Evolutionary conservation across 495 filamentous ascomycete species (phyloP), one percentile per base, ranked within the genome.

Genomic region (Aspergillus ostianus): DNA sequence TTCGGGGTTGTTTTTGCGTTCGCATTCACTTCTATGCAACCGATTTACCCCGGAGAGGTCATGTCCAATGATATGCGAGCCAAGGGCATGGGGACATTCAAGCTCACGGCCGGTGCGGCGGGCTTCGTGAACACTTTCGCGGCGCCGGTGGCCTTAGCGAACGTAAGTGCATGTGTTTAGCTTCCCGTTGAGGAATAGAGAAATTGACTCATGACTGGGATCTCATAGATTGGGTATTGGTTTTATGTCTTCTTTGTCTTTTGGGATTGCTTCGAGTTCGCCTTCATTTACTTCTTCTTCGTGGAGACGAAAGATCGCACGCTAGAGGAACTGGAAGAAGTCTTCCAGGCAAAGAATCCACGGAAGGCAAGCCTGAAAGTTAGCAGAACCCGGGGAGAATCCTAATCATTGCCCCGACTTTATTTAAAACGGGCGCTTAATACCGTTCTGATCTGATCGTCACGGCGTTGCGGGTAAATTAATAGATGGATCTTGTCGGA

Each of bases 1-100:
- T 88, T 86, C 66, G 58, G 68, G 57, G 47, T 71, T 32, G 80
- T 79, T 60, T 87, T 84, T 64, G 80, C 81, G 51, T 82, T 84
- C 53, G 81, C 58, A 18, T 61, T 65, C 32, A 65, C 60, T 19
- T 57, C 61, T 5, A 63, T 61, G 48, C 65, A 63, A 23, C 63
- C 62, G 23, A 60, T 67, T 29, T 72, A 72, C 49, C 58, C 61
- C 23, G 63, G 62, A 0, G 69, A 70, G 48, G 59, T 72, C 2
- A 57, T 68, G 15, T 64, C 64, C 27, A 66, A 58, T 30, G 55
- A 67, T 29, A 66, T 72, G 55, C 67, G 69, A 27, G 69, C 69
- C 23, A 70, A 70, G 44, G 65, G 59, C 3, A 64, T 62, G 45
- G 59, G 59, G 19, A 61, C 59, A n/a, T 61, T 61, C 53, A 61